Percentiles rank a stretch among this genome's conserved stretches.
Evolutionary conservation across 2,329 filamentous ascomycete genomes (phyloP).

Genomic region (Diaporthe australafricana): DNA sequence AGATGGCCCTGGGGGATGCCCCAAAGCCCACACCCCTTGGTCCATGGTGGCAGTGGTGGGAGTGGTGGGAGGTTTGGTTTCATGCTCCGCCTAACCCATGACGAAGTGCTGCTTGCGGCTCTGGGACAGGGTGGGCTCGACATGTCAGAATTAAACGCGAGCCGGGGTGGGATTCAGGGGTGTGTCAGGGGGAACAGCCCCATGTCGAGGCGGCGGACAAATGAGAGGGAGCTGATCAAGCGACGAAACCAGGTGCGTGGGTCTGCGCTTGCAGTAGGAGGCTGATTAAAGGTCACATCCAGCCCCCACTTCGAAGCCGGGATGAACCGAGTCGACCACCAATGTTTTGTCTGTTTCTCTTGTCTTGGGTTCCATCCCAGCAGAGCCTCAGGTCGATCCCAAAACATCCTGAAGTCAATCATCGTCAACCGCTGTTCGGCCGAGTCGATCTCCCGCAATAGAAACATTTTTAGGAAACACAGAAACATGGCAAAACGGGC

Average conservation of each 20-base stretch:
- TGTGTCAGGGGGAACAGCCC: background rate
- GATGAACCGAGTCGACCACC: background rate
- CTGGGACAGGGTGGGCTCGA: conserved; percentile 1
- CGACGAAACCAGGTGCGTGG: conserved; percentile 14
- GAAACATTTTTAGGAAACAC: background rate
- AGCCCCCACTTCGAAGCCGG: conserved; percentile 26
- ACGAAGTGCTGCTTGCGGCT: conserved; percentile 26
- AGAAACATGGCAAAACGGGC: background rate
- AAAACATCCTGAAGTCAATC: conserved; percentile 19
- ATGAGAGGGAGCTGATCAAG: conserved; percentile 14
- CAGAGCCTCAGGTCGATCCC: conserved; percentile 34
- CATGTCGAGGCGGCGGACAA: background rate
- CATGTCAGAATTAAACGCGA: conserved; percentile 27
- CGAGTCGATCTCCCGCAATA: conserved; percentile 11
- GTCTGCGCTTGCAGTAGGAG: conserved; percentile 8
- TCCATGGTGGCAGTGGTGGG: background rate
- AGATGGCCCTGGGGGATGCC: conserved; percentile 11
- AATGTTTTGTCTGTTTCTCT: background rate
- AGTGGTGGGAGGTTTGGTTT: too few relatives aligned
- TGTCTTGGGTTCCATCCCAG: background rate
- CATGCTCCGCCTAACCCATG: conserved; percentile 20
- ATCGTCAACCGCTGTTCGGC: background rate
- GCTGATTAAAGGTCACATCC: conserved; percentile 35
- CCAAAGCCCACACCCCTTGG: background rate
- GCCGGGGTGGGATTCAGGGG: conserved; percentile 26